Conservation (phyloP, 768 basidiomycete species). For the Candolleomyces efflorescens region DNA sequence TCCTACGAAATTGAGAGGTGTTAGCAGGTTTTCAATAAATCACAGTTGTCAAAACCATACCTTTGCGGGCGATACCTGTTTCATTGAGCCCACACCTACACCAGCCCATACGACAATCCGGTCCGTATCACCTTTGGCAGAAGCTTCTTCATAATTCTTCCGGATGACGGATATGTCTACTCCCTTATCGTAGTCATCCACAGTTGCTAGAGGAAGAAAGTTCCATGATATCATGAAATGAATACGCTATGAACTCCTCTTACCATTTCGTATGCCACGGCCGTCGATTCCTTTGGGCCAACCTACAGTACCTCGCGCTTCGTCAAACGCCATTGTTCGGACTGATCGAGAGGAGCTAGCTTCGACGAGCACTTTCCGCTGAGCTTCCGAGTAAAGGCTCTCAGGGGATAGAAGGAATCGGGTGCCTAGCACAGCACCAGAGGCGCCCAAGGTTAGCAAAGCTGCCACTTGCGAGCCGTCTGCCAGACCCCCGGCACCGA, state of each 20-base stretch:
- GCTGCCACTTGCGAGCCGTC: slow-evolving; percentile 63
- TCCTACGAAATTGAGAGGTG: slow-evolving; percentile 33
- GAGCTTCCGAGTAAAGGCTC: slow-evolving; percentile 49
- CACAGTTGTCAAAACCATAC: slow-evolving; percentile 7
- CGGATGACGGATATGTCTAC: slow-evolving; percentile 38
- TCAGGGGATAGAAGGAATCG: slow-evolving; percentile 70
- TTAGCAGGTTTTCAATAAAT: neutral
- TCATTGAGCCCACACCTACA: slow-evolving; percentile 56
- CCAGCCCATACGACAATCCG: slow-evolving; percentile 68
- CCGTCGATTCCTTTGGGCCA: slow-evolving; percentile 66
- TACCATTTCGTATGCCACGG: slow-evolving; percentile 51
- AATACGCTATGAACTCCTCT: slow-evolving; percentile 9
- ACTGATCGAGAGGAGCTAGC: slow-evolving; percentile 45
- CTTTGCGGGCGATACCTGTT: slow-evolving; percentile 35
- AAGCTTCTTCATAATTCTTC: slow-evolving; percentile 42
- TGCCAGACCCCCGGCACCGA: slow-evolving; percentile 74
- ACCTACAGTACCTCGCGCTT: slow-evolving; percentile 47
- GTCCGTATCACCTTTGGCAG: slow-evolving; percentile 39
- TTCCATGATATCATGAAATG: neutral
- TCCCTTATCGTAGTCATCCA: slow-evolving; percentile 52
- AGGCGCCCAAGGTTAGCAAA: slow-evolving; percentile 60
- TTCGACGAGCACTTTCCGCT: slow-evolving; percentile 48
- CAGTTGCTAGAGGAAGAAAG: slow-evolving; percentile 39
- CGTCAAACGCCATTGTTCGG: slow-evolving; percentile 62
- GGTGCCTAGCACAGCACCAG: slow-evolving; percentile 70